phyloP scores from a whole-genome alignment of 768 basidiomycete genomes.

The Ramaria rubella region DNA sequence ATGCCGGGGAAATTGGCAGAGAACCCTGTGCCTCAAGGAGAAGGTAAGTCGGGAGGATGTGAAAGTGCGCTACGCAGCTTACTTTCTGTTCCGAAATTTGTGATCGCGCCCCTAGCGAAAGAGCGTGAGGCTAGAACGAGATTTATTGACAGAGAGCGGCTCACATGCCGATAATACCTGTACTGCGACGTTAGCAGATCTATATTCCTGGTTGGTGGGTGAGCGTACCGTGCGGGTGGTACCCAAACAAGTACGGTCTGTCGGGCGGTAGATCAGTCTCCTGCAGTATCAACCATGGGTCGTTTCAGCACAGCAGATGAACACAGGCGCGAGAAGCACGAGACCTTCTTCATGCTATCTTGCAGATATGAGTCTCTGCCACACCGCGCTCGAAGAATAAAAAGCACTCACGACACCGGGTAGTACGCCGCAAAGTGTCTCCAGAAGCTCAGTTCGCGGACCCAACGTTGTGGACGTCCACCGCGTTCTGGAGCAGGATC shows the following conservation, averaged over 20 bases:
- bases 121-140: conserved; percentile 3
- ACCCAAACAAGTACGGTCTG: conserved; percentile 93
- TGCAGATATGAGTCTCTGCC: background rate
- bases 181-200: background rate
- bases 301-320: background rate
- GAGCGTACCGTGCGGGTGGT: conserved; percentile 87
- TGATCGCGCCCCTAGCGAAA: conserved; percentile 72
- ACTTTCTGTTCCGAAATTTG: conserved; percentile 97
- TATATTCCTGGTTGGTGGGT: background rate
- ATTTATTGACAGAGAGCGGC: conserved; percentile 21
- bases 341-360: conserved; percentile 36
- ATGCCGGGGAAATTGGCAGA: conserved; percentile 87
- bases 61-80: conserved; percentile 1
- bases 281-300: conserved; percentile 33
- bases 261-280: conserved; percentile 88
- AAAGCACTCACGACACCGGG: conserved; percentile 69
- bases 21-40: conserved; percentile 71
- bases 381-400: background rate
- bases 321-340: background rate
- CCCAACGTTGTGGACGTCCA: conserved; percentile 67
- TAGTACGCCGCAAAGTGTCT: conserved; percentile 89
- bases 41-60: conserved; percentile 1
- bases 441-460: conserved; percentile 68
- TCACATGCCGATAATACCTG: conserved; percentile 97
- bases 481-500: conserved; percentile 74